These are phyloP conservation scores for Podila minutissima DNA, from an alignment of 192 early-diverging fungal species.

Conservation along the genomic window DNA sequence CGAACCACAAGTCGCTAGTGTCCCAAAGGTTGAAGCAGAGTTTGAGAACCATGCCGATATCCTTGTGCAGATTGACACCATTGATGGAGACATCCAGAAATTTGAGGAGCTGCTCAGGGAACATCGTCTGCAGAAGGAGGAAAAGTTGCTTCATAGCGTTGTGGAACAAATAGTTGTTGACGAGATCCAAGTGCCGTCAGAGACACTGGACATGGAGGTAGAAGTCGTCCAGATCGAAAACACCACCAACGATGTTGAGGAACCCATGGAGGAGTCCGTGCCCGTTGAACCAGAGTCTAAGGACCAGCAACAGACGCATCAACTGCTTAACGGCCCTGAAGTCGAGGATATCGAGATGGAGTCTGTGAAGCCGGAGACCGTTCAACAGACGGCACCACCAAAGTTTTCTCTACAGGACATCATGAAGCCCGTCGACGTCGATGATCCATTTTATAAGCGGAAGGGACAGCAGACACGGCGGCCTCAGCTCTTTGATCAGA, in stretches of 20 bases:
- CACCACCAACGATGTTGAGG: constrained; percentile 5
- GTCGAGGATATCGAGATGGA: constrained; percentile 19
- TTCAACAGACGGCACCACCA: constrained; percentile 9
- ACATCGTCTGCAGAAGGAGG: constrained; percentile 16
- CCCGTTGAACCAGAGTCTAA: neutral
- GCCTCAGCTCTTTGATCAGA: constrained; percentile 55
- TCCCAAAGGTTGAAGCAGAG: neutral
- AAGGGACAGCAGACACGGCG: constrained; percentile 43
- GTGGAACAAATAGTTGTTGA: too few relatives aligned
- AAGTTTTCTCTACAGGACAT: constrained; percentile 26
- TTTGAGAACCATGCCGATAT: constrained; percentile 41
- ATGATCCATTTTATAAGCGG: constrained; percentile 36
- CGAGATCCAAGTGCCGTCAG: too few relatives aligned
- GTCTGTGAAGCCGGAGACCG: constrained; percentile 20
- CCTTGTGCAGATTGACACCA: constrained; percentile 37
- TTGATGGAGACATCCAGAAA: constrained; percentile 29
- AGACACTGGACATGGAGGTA: too few relatives aligned
- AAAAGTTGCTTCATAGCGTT: neutral
- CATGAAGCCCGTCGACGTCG: constrained; percentile 15
- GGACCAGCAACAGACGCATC: neutral
- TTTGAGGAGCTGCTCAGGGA: constrained; percentile 20
- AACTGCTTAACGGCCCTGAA: neutral
- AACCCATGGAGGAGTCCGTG: neutral
- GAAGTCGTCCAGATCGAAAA: constrained; percentile 2
- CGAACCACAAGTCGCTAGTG: neutral